phyloP scores from a whole-genome alignment of 2,329 filamentous ascomycete genomes.

The Cyanodermella asteris region DNA sequence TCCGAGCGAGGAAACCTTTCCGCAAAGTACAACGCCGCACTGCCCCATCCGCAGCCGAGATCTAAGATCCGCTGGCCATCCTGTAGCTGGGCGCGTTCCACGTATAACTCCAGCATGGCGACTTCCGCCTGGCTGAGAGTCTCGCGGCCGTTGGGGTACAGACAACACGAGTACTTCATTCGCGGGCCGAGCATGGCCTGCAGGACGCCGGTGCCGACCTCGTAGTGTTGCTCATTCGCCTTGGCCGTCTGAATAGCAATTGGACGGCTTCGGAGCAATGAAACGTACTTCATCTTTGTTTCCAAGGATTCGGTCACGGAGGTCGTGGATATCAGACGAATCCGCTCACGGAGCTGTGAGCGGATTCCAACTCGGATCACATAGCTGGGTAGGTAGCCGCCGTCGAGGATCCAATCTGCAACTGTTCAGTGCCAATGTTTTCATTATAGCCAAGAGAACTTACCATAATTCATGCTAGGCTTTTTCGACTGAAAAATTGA shows the following conservation, averaged over 20 bases:
- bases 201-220: constrained; percentile 45
- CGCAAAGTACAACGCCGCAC: constrained; percentile 41
- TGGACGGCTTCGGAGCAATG: constrained; percentile 33
- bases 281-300: constrained; percentile 42
- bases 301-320: constrained; percentile 31
- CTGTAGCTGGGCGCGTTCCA: constrained; percentile 34
- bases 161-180: constrained; percentile 51
- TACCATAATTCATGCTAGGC: no score
- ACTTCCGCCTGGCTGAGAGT: constrained; percentile 44
- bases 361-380: constrained; percentile 45
- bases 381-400: constrained; percentile 40
- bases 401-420: constrained; percentile 37
- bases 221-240: constrained; percentile 51
- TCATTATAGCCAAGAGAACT: background rate
- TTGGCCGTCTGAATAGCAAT: constrained; percentile 46
- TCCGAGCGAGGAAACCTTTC: constrained; percentile 38
- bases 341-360: constrained; percentile 39
- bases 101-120: constrained; percentile 41
- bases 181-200: constrained; percentile 38
- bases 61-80: constrained; percentile 42
- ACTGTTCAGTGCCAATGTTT: background rate
- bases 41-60: constrained; percentile 50
- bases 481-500: no score
- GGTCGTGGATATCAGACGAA: constrained; percentile 30
- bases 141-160: constrained; percentile 40